phyloP scores from a whole-genome alignment of 192 early-diverging fungal genomes.

The Coemansia sp. region DNA sequence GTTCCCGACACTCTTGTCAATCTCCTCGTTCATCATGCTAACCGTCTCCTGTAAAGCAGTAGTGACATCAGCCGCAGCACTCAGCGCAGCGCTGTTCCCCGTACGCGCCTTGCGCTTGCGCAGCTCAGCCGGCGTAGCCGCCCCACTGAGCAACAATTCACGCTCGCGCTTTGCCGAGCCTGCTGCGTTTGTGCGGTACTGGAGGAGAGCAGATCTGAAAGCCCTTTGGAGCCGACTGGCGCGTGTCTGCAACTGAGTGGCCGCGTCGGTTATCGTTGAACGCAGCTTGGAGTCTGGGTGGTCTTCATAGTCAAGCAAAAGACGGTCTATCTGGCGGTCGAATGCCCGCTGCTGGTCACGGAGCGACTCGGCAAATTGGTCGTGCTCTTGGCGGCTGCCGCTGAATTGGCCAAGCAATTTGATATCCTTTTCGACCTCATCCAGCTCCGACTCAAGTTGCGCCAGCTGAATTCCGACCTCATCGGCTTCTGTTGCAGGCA shows the following conservation, averaged over 20 bases:
- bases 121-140: constrained; percentile 39
- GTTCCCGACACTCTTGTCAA: constrained; percentile 48
- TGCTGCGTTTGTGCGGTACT: constrained; percentile 21
- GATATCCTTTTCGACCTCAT: constrained; percentile 27
- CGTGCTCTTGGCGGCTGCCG: constrained; percentile 34
- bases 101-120: constrained; percentile 35
- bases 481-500: neutral
- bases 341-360: constrained; percentile 40
- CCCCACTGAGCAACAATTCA: constrained; percentile 35
- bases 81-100: constrained; percentile 24
- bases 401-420: constrained; percentile 25
- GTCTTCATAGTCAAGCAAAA: constrained; percentile 3
- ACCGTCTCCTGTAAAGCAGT: constrained; percentile 47
- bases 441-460: constrained; percentile 25
- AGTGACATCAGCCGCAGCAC: constrained; percentile 42
- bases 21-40: constrained; percentile 49
- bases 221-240: constrained; percentile 10
- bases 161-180: constrained; percentile 24
- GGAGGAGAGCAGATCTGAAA: constrained; percentile 32
- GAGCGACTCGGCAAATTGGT: constrained; percentile 30
- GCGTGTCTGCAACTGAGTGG: constrained; percentile 3
- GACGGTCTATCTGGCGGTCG: constrained; percentile 27
- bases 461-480: constrained; percentile 2
- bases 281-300: neutral
- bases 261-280: neutral